Conservation (phyloP, 192 early-diverging fungal species). For the Kappamyces sp. region DNA sequence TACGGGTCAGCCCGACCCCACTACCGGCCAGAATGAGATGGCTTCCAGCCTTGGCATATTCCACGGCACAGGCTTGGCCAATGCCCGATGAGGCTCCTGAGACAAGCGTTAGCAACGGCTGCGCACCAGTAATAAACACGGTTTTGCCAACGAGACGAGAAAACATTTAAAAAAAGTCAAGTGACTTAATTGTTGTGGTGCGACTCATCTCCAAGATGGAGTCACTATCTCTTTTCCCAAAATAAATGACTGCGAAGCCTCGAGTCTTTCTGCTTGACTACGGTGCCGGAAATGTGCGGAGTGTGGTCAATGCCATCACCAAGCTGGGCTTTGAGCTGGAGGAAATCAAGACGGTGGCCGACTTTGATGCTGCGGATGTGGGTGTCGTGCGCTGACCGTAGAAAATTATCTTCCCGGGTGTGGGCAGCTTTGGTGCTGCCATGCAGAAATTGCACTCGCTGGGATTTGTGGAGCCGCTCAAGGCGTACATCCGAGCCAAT, state of each 20-base stretch:
- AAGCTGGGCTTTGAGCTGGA: constrained; percentile 82
- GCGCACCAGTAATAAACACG: constrained; percentile 45
- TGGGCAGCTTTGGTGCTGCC: constrained; percentile 92
- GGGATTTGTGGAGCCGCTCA: constrained; percentile 76
- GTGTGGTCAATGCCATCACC: constrained; percentile 89
- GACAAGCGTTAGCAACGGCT: no score
- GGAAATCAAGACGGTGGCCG: constrained; percentile 63
- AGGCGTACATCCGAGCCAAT: constrained; percentile 75
- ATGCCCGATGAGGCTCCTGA: constrained; percentile 56
- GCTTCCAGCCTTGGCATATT: constrained; percentile 59
- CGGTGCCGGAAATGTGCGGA: constrained; percentile 99
- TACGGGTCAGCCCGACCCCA: no score
- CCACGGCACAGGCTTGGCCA: constrained; percentile 61
- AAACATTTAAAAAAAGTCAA: no score
- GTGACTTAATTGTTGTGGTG: no score
- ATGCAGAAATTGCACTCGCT: constrained; percentile 70
- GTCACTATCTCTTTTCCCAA: no score
- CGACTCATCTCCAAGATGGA: no score
- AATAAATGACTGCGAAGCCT: neutral
- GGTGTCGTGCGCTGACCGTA: constrained; percentile 30
- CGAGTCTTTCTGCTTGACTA: constrained; percentile 82
- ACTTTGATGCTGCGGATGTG: constrained; percentile 89
- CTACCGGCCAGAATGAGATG: constrained; percentile 43
- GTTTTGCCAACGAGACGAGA: constrained; percentile 14
- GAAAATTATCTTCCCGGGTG: constrained; percentile 98